Evolutionary conservation across 1,284 basidiomycete genomes (phyloP).

Genomic region (Cryptococcus sp.): DNA sequence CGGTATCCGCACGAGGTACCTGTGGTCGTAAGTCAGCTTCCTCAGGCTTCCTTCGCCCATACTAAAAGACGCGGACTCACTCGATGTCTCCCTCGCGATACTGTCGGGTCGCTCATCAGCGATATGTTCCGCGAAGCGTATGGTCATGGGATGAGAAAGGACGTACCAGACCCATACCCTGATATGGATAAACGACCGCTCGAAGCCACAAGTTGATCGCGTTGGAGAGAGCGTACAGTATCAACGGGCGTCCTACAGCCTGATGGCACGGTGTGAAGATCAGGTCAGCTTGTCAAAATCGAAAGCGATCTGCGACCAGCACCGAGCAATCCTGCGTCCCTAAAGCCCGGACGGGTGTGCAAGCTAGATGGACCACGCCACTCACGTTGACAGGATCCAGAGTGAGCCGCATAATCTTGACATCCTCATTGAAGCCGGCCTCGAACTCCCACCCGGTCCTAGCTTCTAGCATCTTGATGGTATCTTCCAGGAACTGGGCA

Average conservation of each 20-base stretch:
- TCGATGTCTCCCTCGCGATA: slow-evolving; percentile 54
- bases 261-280: slow-evolving; percentile 3
- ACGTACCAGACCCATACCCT: slow-evolving; percentile 36
- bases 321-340: background rate
- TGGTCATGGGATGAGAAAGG: slow-evolving; percentile 1
- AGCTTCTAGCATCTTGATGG: slow-evolving; percentile 67
- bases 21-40: slow-evolving; percentile 35
- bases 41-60: background rate
- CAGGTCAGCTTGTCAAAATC: background rate
- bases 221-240: slow-evolving; percentile 68
- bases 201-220: slow-evolving; percentile 56
- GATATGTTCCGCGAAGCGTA: slow-evolving; percentile 16
- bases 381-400: slow-evolving; percentile 72
- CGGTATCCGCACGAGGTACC: slow-evolving; percentile 75
- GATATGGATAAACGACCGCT: slow-evolving; percentile 35
- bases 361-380: slow-evolving; percentile 18
- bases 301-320: background rate
- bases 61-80: slow-evolving; percentile 24
- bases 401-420: slow-evolving; percentile 69
- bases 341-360: background rate
- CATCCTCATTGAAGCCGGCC: slow-evolving; percentile 63
- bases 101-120: slow-evolving; percentile 12
- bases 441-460: slow-evolving; percentile 70
- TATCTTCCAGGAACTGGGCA: slow-evolving; percentile 61
- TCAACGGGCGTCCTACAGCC: slow-evolving; percentile 63